Percentiles rank a stretch among this genome's conserved stretches.
Evolutionary conservation across 164 flowering plant genomes (phyloP).

Genomic region (Chimonanthus salicifolius): DNA sequence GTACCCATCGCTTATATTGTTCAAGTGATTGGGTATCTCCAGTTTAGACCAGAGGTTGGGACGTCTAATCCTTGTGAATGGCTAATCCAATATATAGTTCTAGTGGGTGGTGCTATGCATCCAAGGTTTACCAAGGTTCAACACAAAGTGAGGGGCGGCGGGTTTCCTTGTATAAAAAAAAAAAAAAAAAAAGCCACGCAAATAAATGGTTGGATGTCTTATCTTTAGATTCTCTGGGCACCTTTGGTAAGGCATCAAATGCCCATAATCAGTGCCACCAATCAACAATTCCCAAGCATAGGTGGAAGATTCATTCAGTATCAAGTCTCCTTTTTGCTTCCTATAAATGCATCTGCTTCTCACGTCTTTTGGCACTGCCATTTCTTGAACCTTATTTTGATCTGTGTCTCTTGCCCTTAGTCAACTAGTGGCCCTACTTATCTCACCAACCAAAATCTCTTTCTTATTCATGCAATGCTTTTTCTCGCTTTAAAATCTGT

Average conservation of each 20-base stretch:
- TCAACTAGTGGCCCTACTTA: not conserved
- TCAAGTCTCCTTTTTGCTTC: not conserved
- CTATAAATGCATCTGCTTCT: slow-evolving; percentile 1
- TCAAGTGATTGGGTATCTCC: too few relatives aligned
- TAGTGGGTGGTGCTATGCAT: too few relatives aligned
- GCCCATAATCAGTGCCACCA: not conserved
- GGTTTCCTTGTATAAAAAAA: not conserved
- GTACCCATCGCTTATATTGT: too few relatives aligned
- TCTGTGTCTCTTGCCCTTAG: not conserved
- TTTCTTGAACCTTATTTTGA: not conserved
- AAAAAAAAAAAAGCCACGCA: not conserved
- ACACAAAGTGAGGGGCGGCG: too few relatives aligned
- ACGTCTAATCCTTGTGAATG: too few relatives aligned
- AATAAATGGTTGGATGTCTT: not conserved
- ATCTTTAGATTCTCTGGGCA: not conserved
- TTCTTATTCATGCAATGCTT: not conserved
- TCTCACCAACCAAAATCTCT: not conserved
- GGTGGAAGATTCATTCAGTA: not conserved
- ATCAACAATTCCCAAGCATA: not conserved
- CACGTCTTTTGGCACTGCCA: not conserved
- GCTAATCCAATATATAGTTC: too few relatives aligned
- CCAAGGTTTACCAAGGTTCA: too few relatives aligned
- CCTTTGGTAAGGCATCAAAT: not conserved
- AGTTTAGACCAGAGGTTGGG: too few relatives aligned
- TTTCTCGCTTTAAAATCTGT: not conserved